Base-by-base conservation (phyloP, 2,329 filamentous ascomycete genomes). In the Verticillium isaacii region DNA sequence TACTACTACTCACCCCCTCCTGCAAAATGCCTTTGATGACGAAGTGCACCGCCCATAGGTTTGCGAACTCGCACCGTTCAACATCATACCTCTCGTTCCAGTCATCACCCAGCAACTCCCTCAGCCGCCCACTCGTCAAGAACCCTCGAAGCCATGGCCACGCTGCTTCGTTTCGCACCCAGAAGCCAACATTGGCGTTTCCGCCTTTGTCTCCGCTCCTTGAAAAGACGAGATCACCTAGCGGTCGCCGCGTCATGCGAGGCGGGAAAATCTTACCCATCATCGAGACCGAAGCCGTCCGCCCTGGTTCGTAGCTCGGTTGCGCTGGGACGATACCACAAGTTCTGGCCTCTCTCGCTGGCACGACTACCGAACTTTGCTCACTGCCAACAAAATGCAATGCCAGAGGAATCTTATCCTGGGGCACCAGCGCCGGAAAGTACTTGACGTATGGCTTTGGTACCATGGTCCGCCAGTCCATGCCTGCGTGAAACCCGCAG, bases 51-150 rank as follows among this genome's bases (percentile, higher is more conserved):
- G 77, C 76, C 52, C 69, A 66, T 0, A 82, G 67, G 15, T 72
- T 64, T 1, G 73, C 70, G 59, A 82, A 80, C 69, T 82, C 80
- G 54, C 79, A 78, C 25, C 80, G 66, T 65, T 81, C 79, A 12
- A 82, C 67, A 19, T 68, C 71, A 64, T 74, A 78, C 17, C 66
- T 64, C 32, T 76, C 70, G 5, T 72, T 64, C 74, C 77, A 81
- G 62, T 83, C 80, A 11, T 77, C 71, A 0, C 73, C 79, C 1
- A 82, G 70, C 1, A 83, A 70, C 41, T 74, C 67, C 12, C 72
- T 69, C 60, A 82, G 65, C 15, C 69, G 72, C 4, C 67, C 63
- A 3, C 67, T 67, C 0, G 75, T 80, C 68, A 82, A 68, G 59
- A 78, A 72, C 2, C 63, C 64, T 14, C 73, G 72, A 12, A 80